Evolutionary conservation across 2,329 filamentous ascomycete genomes (phyloP).

Genomic region (Harringtonia lauricola): DNA sequence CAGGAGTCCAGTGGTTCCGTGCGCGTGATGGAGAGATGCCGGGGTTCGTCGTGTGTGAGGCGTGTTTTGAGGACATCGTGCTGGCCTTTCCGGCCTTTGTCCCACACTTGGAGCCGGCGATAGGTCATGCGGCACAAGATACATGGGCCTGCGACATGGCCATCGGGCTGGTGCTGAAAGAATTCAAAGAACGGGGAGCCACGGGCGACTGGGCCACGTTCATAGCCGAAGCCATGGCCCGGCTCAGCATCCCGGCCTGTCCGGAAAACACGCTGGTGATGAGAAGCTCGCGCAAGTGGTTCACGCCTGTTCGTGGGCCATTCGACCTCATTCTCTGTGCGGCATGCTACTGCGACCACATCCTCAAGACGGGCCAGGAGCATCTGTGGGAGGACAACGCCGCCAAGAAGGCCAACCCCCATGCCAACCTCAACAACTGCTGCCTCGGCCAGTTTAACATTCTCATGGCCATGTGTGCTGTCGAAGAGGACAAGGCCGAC

Average conservation of each 20-base stretch:
- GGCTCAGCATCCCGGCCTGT: conserved; percentile 5
- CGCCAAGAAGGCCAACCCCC: no score
- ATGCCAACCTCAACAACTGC: conserved; percentile 14
- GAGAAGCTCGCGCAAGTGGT: conserved; percentile 17
- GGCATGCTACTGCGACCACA: conserved; percentile 26
- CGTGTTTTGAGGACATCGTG: conserved; percentile 25
- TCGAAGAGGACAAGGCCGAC: conserved; percentile 17
- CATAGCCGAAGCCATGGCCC: conserved; percentile 16
- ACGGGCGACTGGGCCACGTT: conserved; percentile 23
- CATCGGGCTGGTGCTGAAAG: conserved; percentile 18
- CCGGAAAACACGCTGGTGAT: not conserved
- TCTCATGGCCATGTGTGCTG: conserved; percentile 18
- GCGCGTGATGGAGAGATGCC: conserved; percentile 18
- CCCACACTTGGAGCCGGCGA: conserved; percentile 15
- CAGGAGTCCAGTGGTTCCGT: conserved; percentile 21
- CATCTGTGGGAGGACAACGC: conserved; percentile 9
- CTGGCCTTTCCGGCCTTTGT: conserved; percentile 18
- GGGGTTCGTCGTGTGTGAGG: conserved; percentile 25
- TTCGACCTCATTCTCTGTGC: conserved; percentile 20
- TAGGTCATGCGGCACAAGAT: conserved; percentile 15
- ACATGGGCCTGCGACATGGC: conserved; percentile 26
- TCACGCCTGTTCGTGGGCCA: conserved; percentile 16
- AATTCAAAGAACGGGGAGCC: conserved; percentile 16
- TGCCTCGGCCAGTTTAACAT: conserved; percentile 17
- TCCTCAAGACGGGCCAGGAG: conserved; percentile 16